Evolutionary conservation across 345 rosid genomes (phyloP).

Genomic region (Gossypium sturtianum): DNA sequence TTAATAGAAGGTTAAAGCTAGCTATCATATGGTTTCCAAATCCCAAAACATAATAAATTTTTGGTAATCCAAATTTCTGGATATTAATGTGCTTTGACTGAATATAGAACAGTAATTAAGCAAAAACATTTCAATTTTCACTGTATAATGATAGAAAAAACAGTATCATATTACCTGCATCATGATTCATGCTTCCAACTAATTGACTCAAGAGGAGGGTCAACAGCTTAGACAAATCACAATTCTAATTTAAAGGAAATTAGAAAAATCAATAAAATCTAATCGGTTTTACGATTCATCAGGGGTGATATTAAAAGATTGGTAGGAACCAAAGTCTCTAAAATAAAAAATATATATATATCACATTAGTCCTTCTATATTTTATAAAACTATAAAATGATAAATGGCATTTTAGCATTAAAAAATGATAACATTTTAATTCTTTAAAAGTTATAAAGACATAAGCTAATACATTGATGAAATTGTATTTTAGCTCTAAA

Average conservation of each 20-base stretch:
- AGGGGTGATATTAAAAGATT: no score
- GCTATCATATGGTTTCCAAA: conserved; percentile 1
- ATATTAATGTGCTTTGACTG: background rate
- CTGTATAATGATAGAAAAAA: conserved; percentile 3
- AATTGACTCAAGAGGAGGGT: background rate
- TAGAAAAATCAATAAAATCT: background rate
- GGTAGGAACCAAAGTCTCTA: no score
- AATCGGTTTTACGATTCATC: background rate
- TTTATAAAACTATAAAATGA: no score
- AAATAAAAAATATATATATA: no score
- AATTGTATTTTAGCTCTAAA: no score
- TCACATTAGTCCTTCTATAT: no score
- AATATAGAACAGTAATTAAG: background rate
- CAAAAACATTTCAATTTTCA: background rate
- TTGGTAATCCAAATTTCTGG: background rate
- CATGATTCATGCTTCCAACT: background rate
- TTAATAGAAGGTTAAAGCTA: background rate
- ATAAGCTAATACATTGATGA: no score
- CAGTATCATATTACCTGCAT: background rate
- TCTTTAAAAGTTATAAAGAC: no score
- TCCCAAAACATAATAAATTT: background rate
- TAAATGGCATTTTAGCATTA: no score
- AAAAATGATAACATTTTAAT: no score
- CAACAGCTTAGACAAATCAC: background rate
- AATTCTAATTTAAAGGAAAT: background rate